Evolutionary conservation across 2,329 filamentous ascomycete genomes (phyloP), one percentile per base, ranked within the genome.

Genomic region (Fusarium goolgardi): DNA sequence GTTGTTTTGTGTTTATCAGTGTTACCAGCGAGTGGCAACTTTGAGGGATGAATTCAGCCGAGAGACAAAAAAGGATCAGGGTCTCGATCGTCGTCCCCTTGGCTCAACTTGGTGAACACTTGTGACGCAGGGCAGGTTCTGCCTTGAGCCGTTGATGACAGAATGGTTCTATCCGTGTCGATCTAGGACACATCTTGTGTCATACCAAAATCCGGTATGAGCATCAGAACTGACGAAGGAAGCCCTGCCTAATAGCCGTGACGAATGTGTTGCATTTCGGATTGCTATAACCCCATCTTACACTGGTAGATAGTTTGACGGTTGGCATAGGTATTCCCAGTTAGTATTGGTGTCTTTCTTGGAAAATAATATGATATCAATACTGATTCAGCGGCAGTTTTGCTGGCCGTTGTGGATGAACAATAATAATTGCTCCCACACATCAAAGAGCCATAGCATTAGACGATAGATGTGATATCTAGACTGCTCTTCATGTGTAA

Each of bases 81-180:
- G 66, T 69, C 65, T 63, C 46, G 53, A 59, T 69, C 65, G 39
- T 35, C 62, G n/a, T 20, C 40, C 34, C 32, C 23, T 50, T 40
- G 32, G 21, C 58, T 45, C 32, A 34, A 23, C 37, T 56, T 40
- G 34, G 34, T 21, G 25, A 29, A 44, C 53, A 50, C 62, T 69
- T 69, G 62, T 69, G 62, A 69, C 51, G 65, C 66, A 69, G 62
- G 49, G 51, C 66, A 69, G 54, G 44, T 63, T 61, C 61, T 62
- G 44, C 23, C 54, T 60, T 55, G 39, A 59, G 40, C 31, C 27
- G 32, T 56, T 47, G 29, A 53, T 59, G 32, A 46, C 64, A 58
- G 20, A 62, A 40, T 32, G 20, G 35, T 44, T 58, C 27, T 46
- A 50, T 57, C 31, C 23, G 23, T 31, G 43, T 56, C 52, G 57